These are phyloP conservation scores for Barnettozyma californica DNA, from an alignment of 805 yeast genomes.

Conservation along the genomic window DNA sequence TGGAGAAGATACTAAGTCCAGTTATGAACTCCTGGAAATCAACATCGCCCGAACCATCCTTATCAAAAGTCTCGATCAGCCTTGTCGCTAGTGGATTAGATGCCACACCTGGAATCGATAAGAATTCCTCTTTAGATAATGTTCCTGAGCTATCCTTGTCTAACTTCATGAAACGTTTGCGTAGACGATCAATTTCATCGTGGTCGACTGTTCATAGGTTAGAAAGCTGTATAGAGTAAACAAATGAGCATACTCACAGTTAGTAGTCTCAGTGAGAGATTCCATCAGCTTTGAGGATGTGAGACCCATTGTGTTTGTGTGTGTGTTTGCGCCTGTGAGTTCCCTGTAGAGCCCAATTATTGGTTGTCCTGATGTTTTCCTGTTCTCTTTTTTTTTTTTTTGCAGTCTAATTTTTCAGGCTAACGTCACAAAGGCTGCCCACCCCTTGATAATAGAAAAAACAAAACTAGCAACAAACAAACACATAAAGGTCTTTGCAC, in stretches of 20 bases:
- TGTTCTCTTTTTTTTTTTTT: background rate
- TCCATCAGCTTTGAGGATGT: constrained; percentile 59
- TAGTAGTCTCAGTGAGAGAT: constrained; percentile 72
- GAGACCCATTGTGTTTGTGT: constrained; percentile 39
- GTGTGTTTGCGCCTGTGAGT: background rate
- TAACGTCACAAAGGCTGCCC: background rate
- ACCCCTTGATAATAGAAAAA: background rate
- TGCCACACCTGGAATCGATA: constrained; percentile 88
- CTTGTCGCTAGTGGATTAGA: constrained; percentile 86
- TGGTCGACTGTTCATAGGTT: constrained; percentile 48
- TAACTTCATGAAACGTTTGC: constrained; percentile 90
- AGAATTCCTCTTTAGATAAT: constrained; percentile 83
- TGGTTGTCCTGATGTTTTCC: background rate
- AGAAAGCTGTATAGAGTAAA: background rate
- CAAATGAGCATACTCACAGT: constrained; percentile 39
- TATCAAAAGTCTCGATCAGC: constrained; percentile 90
- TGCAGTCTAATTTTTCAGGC: background rate
- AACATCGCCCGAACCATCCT: constrained; percentile 86
- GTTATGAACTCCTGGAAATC: constrained; percentile 93
- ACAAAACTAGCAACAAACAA: background rate
- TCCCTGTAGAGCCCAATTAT: background rate
- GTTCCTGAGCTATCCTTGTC: constrained; percentile 92
- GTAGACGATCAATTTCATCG: constrained; percentile 86
- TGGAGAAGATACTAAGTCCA: constrained; percentile 82
- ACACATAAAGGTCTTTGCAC: background rate